These are phyloP conservation scores for Tetrahymena malaccensis DNA, from an alignment of 73 alveolate genomes.

Conservation along the genomic window DNA sequence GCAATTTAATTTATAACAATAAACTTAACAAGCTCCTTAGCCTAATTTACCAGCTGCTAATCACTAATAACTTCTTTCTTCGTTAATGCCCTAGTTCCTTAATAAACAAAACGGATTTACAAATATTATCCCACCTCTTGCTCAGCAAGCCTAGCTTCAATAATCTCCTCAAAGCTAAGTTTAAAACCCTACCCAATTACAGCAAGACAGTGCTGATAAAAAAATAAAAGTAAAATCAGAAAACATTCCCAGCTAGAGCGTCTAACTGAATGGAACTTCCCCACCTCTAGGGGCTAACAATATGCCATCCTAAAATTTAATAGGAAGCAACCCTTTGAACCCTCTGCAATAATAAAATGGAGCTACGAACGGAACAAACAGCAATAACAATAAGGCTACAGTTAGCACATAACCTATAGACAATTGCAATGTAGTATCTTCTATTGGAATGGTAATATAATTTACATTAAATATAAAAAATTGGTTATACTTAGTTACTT, in stretches of 20 bases:
- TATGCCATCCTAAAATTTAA: background rate
- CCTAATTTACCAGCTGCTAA: background rate
- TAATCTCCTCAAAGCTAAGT: background rate
- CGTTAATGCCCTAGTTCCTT: background rate
- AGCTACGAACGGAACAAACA: background rate
- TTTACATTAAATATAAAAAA: background rate
- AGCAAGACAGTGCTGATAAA: background rate
- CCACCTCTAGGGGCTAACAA: background rate
- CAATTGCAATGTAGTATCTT: background rate
- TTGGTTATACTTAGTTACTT: background rate
- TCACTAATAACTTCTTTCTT: background rate
- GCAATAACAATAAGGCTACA: background rate
- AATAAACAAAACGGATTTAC: background rate
- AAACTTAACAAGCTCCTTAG: background rate
- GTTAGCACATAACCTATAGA: background rate
- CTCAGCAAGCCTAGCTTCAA: background rate
- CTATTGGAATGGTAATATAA: background rate
- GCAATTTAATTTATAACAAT: background rate
- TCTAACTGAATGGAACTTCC: background rate
- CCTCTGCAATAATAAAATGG: background rate
- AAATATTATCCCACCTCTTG: background rate
- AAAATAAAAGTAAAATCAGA: background rate
- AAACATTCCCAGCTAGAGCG: background rate
- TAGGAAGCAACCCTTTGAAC: background rate
- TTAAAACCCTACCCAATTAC: background rate